These are phyloP conservation scores for Tylopilus intermedius DNA, from an alignment of 768 basidiomycete species.

Conservation along the genomic window DNA sequence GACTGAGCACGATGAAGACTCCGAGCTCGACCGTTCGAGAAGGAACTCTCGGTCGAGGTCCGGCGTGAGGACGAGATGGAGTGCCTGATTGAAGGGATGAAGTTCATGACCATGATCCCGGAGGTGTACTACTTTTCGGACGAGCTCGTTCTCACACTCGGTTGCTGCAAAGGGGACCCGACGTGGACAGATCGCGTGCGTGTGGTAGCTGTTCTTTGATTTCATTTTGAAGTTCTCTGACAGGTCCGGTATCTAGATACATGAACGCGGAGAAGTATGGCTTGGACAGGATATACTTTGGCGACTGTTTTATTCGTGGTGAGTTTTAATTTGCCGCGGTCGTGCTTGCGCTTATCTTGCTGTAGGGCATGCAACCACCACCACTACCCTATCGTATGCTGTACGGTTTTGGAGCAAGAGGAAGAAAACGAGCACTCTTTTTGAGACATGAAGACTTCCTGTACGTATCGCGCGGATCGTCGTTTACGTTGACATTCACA, in stretches of 20 bases:
- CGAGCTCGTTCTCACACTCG: slow-evolving; percentile 59
- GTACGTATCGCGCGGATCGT: slow-evolving; percentile 46
- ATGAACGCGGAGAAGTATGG: slow-evolving; percentile 99
- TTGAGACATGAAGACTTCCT: slow-evolving; percentile 96
- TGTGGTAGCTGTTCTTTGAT: slow-evolving; percentile 7
- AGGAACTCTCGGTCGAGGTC: slow-evolving; percentile 78
- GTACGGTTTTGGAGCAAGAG: slow-evolving; percentile 99
- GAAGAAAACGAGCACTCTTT: slow-evolving; percentile 91
- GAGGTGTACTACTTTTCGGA: slow-evolving; percentile 99
- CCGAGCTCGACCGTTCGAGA: slow-evolving; percentile 39
- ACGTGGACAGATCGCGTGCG: slow-evolving; percentile 93
- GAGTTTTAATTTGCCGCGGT: slow-evolving; percentile 21
- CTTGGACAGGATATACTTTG: slow-evolving; percentile 95
- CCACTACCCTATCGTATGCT: slow-evolving; percentile 95
- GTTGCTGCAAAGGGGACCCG: slow-evolving; percentile 11
- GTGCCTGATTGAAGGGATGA: slow-evolving; percentile 92
- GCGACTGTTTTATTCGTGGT: slow-evolving; percentile 98
- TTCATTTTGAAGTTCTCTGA: slow-evolving; percentile 10
- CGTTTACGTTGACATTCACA: background rate
- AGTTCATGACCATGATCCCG: slow-evolving; percentile 94
- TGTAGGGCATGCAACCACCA: slow-evolving; percentile 91
- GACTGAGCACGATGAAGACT: too few relatives aligned
- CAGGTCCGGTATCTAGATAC: slow-evolving; percentile 38
- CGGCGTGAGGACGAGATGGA: slow-evolving; percentile 97
- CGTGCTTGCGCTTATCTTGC: slow-evolving; percentile 4